Conservation (phyloP, 768 basidiomycete species). For the Hebeloma cylindrosporum region DNA sequence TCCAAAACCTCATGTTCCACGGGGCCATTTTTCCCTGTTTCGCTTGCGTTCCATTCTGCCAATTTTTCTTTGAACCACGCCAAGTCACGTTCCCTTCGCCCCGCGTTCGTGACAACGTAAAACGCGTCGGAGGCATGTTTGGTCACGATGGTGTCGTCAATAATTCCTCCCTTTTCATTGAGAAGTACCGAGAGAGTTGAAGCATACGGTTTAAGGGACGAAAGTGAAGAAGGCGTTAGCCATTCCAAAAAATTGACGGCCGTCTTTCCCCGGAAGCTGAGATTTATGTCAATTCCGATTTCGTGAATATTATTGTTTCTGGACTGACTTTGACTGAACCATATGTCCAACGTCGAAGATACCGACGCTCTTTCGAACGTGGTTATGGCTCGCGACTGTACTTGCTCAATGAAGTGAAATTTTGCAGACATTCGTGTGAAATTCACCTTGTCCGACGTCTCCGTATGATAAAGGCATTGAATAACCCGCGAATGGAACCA, state of each 20-base stretch:
- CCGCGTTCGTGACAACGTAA: slow-evolving; percentile 97
- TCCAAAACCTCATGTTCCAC: slow-evolving; percentile 84
- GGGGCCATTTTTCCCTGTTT: slow-evolving; percentile 49
- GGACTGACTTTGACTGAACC: slow-evolving; percentile 90
- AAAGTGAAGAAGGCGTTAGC: slow-evolving; percentile 84
- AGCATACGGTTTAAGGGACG: slow-evolving; percentile 62
- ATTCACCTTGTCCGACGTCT: slow-evolving; percentile 72
- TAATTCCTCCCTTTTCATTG: slow-evolving; percentile 89
- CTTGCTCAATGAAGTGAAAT: slow-evolving; percentile 7
- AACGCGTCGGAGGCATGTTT: slow-evolving; percentile 78
- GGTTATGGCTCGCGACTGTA: slow-evolving; percentile 85
- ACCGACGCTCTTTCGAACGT: slow-evolving; percentile 79
- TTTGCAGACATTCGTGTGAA: slow-evolving; percentile 10
- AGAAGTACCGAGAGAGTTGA: slow-evolving; percentile 89
- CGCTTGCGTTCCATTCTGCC: slow-evolving; percentile 73
- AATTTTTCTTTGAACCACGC: slow-evolving; percentile 72
- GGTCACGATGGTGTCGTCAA: slow-evolving; percentile 93
- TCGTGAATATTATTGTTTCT: background rate
- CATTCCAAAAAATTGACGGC: slow-evolving; percentile 82
- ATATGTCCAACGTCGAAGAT: slow-evolving; percentile 99
- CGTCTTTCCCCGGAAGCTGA: slow-evolving; percentile 79
- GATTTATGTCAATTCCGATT: slow-evolving; percentile 12
- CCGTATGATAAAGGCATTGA: slow-evolving; percentile 92
- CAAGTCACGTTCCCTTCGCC: slow-evolving; percentile 77
- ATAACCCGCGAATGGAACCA: slow-evolving; percentile 96